Base-by-base conservation (phyloP, 768 basidiomycete species). In the Macrocybe gigantea region DNA sequence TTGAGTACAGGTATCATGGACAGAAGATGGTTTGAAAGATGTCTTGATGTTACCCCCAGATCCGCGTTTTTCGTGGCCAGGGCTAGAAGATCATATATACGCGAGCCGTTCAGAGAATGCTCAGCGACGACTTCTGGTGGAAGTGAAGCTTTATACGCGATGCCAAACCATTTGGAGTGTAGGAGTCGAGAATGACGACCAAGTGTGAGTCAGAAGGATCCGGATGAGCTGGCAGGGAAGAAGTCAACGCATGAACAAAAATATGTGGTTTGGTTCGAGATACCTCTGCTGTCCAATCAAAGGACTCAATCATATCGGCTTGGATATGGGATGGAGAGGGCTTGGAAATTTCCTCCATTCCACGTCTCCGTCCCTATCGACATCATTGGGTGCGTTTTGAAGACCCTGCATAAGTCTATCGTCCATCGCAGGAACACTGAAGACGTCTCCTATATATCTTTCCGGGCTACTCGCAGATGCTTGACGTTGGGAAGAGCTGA, bases 221-320 rank as follows among this genome's bases (percentile, higher is more conserved):
- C 76, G 71, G 52, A 76, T 78, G 41, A 87, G 63, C 86, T 88
- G 52, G 12, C 12, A 56, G 34, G 55, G 44, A 41, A 41, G 32
- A 30, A 30, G 35, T 15, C 41, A 35, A 34, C 50, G 35, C 10
- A 39, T 41, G 31, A 12, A 15, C 36, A 35, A 44, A 43, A 45
- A n/a, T 15, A 9, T 6, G 7, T 35, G 30, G 7, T 7, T 36
- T 13, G 33, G 53, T 22, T 22, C 22, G 6, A 60, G 64, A 14
- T 59, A 87, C 85, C 70, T 82, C 76, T 12, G 69, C 66, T 49
- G 69, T 75, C 78, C 78, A 78, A 50, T 79, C 75, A 9, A 74
- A 64, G 42, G 67, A 66, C 36, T 69, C 65, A n/a, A 71, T 52
- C 7, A 50, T 43, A 15, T 59, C 60, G n/a, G 62, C 61, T 35